phyloP scores from a whole-genome alignment of 2,329 filamentous ascomycete genomes.

The Colletotrichum sp. region DNA sequence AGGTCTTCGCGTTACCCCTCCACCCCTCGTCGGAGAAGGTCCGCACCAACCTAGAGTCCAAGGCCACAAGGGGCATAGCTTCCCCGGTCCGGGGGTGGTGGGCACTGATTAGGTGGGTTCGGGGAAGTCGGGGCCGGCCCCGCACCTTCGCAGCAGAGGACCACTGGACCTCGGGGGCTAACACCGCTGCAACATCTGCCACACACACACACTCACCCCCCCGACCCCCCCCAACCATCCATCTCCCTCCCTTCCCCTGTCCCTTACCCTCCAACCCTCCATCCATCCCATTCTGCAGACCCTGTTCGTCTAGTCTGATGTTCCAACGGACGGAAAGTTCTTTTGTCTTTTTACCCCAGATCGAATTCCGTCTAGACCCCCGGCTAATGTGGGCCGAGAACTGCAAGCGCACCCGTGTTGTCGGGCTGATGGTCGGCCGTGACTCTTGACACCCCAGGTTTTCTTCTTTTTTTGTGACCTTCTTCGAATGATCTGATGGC shows the following conservation, averaged over 20 bases:
- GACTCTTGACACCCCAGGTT: background rate
- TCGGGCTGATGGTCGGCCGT: background rate
- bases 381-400: background rate
- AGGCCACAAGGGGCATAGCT: background rate
- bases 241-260: background rate
- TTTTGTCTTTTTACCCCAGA: conserved; percentile 7
- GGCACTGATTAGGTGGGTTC: background rate
- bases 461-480: background rate
- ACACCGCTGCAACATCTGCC: background rate
- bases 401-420: background rate
- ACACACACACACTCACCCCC: background rate
- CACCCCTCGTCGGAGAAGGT: background rate
- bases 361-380: background rate
- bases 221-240: background rate
- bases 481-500: background rate
- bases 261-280: background rate
- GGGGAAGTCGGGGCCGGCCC: conserved; percentile 18
- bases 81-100: background rate
- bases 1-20: background rate
- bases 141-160: background rate
- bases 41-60: background rate
- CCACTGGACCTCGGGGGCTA: background rate
- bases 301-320: background rate
- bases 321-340: background rate
- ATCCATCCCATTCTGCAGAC: background rate